Conservation (phyloP, 2,329 filamentous ascomycete species). For the Alternaria angustiovoidea region DNA sequence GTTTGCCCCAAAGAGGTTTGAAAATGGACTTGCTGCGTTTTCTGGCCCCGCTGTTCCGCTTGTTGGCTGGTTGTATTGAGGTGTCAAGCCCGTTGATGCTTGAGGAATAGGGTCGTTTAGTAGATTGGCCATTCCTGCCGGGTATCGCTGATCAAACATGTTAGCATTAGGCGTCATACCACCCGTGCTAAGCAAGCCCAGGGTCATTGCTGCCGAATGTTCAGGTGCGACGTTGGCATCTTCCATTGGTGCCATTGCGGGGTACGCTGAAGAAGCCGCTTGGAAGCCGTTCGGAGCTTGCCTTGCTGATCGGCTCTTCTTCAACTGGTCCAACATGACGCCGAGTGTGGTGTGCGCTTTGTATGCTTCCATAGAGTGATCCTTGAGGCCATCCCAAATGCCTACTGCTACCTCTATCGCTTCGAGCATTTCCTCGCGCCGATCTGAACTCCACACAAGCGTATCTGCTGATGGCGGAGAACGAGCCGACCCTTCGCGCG, state of each 20-base stretch:
- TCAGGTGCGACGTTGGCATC: slow-evolving; percentile 67
- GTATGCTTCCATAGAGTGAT: slow-evolving; percentile 85
- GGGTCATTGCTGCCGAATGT: slow-evolving; percentile 72
- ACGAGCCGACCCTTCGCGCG: slow-evolving; percentile 52
- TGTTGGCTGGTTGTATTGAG: slow-evolving; percentile 45
- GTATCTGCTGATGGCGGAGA: slow-evolving; percentile 47
- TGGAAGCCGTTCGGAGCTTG: slow-evolving; percentile 44
- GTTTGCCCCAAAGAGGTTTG: slow-evolving; percentile 60
- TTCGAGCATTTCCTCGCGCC: slow-evolving; percentile 75
- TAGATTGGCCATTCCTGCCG: slow-evolving; percentile 49
- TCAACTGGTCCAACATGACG: slow-evolving; percentile 84
- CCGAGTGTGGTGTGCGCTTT: slow-evolving; percentile 84
- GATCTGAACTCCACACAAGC: slow-evolving; percentile 57
- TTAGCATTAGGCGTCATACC: slow-evolving; percentile 62
- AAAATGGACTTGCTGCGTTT: slow-evolving; percentile 62
- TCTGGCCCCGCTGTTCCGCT: slow-evolving; percentile 45
- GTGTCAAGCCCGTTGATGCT: slow-evolving; percentile 42
- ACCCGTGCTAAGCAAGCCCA: slow-evolving; percentile 73
- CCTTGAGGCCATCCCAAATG: slow-evolving; percentile 82
- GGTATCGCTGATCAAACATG: slow-evolving; percentile 52
- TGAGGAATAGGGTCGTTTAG: slow-evolving; percentile 48
- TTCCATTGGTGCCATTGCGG: slow-evolving; percentile 49
- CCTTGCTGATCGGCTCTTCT: slow-evolving; percentile 53
- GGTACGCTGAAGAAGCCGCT: slow-evolving; percentile 39
- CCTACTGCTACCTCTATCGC: slow-evolving; percentile 74